These are phyloP conservation scores for Neonothopanus nambi DNA, from an alignment of 1,284 basidiomycete species.

Conservation along the genomic window DNA sequence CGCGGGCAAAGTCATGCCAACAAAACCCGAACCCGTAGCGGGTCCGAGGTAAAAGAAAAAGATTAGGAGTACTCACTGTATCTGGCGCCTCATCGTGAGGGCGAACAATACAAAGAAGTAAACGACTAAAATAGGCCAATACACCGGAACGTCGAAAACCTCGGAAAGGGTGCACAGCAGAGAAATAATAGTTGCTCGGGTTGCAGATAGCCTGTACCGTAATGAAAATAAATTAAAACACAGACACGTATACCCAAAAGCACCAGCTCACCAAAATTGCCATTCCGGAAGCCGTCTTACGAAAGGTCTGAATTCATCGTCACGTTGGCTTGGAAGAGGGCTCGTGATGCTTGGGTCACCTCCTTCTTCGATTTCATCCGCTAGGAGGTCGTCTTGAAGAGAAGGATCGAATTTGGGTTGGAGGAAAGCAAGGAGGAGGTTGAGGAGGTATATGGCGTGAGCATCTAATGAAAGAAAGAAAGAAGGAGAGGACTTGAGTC, in stretches of 20 bases:
- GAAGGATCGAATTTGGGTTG: constrained; percentile 97
- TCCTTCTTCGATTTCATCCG: constrained; percentile 95
- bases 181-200: constrained; percentile 84
- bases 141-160: constrained; percentile 92
- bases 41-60: neutral
- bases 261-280: constrained; percentile 81
- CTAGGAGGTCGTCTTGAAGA: constrained; percentile 88
- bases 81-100: constrained; percentile 90
- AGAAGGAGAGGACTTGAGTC: too few species aligned
- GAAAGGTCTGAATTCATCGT: constrained; percentile 96
- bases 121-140: constrained; percentile 95
- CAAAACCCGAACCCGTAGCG: neutral
- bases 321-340: constrained; percentile 63
- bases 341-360: constrained; percentile 45
- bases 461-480: constrained; percentile 59
- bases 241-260: constrained; percentile 50
- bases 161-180: constrained; percentile 80
- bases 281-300: constrained; percentile 94
- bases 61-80: constrained; percentile 76
- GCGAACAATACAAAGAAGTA: constrained; percentile 90
- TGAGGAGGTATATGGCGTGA: constrained; percentile 90
- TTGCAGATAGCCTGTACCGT: constrained; percentile 78
- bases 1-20: neutral
- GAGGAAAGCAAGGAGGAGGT: constrained; percentile 86
- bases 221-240: constrained; percentile 28